phyloP scores from a whole-genome alignment of 2,329 filamentous ascomycete species.

The Nothomitra cinnamomea region DNA sequence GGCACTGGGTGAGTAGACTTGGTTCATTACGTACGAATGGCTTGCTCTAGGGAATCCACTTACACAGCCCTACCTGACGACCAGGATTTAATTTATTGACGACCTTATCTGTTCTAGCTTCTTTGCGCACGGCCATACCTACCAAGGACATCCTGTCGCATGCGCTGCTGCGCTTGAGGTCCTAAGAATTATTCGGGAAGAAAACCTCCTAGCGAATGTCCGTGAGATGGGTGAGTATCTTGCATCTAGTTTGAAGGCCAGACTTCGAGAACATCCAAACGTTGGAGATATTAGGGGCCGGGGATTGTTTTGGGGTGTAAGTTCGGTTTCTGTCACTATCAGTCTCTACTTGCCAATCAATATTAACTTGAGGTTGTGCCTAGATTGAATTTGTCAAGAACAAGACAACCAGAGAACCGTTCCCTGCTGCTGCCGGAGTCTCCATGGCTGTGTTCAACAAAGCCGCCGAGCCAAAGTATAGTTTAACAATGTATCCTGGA shows the following conservation, averaged over 20 bases:
- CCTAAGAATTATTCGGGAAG: constrained; percentile 38
- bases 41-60: too few species aligned
- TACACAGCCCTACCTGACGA: too few species aligned
- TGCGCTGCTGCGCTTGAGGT: constrained; percentile 47
- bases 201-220: constrained; percentile 43
- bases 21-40: background rate
- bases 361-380: constrained; percentile 10
- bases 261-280: constrained; percentile 27
- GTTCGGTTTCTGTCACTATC: constrained; percentile 15
- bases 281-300: constrained; percentile 45
- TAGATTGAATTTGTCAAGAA: constrained; percentile 42
- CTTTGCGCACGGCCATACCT: constrained; percentile 45
- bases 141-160: constrained; percentile 41
- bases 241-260: constrained; percentile 25
- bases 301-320: constrained; percentile 39
- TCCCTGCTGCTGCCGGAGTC: constrained; percentile 27
- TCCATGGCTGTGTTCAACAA: constrained; percentile 33
- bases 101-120: constrained; percentile 17
- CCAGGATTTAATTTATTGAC: background rate
- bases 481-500: constrained; percentile 46
- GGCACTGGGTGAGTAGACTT: constrained; percentile 18
- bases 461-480: constrained; percentile 27
- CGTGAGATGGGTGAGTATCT: constrained; percentile 33
- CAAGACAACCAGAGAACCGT: constrained; percentile 36
- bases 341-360: background rate